Base-by-base conservation (phyloP, 371 early-diverging fungal species). In the Actinomortierella ambigua region DNA sequence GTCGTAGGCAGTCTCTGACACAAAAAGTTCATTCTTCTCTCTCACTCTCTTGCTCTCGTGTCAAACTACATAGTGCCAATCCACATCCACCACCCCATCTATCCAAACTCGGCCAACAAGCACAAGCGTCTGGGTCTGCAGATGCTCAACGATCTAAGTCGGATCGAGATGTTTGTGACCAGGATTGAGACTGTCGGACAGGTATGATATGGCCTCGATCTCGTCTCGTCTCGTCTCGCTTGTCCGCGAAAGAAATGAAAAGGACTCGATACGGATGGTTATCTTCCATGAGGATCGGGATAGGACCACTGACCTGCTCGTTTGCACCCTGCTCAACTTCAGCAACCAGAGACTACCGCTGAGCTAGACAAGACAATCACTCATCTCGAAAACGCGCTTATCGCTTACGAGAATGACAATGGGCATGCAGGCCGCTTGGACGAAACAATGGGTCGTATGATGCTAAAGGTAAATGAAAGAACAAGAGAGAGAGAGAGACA, bases 61-160 rank as follows among this genome's bases (percentile, higher is more conserved):
- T 22, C 22, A 8, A 41, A 41, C 46, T 22, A 4, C 17, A 8
- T 48, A 73, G 75, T 73, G 27, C 75, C 75, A 4, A 73, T 73
- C 27, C 75, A 73, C 43, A 63, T 73, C 61, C 56, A 57, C 26
- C 46, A 67, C 15, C 75, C 75, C 18, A 73, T 73, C 40, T 64
- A 73, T 23, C 75, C 75, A 28, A 73, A 63, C 55, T 73, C 75
- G 18, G 55, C 68, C 48, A 73, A 61, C 59, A 73, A 61, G 28
- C 75, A 73, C 49, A 73, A 73, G 61, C 63, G 75, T 1, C 49
- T 73, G 11, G 75, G 75, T 27, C 55, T 73, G 1, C 67, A 67
- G 51, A 67, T 73, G 57, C 52, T 73, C 20, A 73, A 73, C 58
- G 75, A 73, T 11, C 61, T 73, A 7, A 63, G 64, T 57, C 68